Evolutionary conservation across 768 basidiomycete species (phyloP), one percentile per base, ranked within the genome.

Genomic region (Macrocybe gigantea): DNA sequence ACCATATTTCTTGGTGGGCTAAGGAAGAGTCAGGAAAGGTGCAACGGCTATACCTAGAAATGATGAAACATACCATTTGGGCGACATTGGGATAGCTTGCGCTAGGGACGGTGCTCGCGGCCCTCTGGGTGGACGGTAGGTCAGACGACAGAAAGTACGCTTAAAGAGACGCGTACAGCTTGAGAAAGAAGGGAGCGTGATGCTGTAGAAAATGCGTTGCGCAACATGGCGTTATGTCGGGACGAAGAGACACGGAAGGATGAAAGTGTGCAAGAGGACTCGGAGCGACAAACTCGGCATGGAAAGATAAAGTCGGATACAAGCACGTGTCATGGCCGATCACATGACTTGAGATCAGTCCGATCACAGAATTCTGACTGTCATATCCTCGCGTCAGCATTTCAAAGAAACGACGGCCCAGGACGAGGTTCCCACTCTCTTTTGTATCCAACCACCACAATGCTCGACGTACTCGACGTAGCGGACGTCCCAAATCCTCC

Each of bases 1-100:
- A 38, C 93, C 93, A 60, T 93, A 93, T 70, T 94, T 93, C 44
- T 88, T 90, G 6, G 88, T 75, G 38, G 79, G 78, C 91, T 93
- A 51, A 33, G 3, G 5, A 13, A 15, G 31, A 6, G 42, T 44
- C 31, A 44, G 42, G n/a, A 45, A 29, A 9, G 38, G 39, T 29
- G 47, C 15, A 14, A 49, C 45, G 55, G 50, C 45, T 38, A 54
- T 13, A 40, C 13, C 48, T 43, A 6, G 39, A 56, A 49, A 57
- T 31, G 43, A 41, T 48, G 33, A 49, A 52, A 70, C 77, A 46
- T 62, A 89, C 89, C 60, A 83, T 76, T 56, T 83, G 76, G 7
- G 83, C 74, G 50, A 88, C 79, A 64, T 75, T 82, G 53, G 89
- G 85, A 68, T 86, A 89, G 32, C 83, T 53, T 88, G 75, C 31